These are phyloP conservation scores for Pseudotulostoma volvatum DNA, from an alignment of 495 filamentous ascomycete species.

Conservation along the genomic window DNA sequence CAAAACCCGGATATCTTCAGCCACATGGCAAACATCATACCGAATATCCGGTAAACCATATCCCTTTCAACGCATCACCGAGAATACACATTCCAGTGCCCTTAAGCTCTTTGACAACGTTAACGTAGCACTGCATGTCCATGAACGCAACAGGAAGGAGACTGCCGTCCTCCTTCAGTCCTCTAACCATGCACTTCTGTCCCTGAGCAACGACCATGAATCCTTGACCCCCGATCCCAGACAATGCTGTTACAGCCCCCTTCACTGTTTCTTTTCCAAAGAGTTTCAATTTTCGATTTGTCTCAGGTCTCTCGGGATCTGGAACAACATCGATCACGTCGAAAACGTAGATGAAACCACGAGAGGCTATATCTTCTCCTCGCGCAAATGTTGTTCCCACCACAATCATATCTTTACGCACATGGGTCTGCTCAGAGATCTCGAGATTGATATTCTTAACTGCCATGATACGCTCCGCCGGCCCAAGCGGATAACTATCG, in stretches of 20 bases:
- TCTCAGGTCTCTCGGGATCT: constrained; percentile 71
- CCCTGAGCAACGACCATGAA: constrained; percentile 85
- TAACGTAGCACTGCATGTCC: constrained; percentile 90
- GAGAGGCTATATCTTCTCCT: constrained; percentile 75
- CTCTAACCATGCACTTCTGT: constrained; percentile 92
- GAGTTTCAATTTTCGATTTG: constrained; percentile 66
- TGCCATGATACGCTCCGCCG: constrained; percentile 59
- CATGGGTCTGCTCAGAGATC: constrained; percentile 74
- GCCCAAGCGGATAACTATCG: constrained; percentile 37
- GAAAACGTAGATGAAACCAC: constrained; percentile 80
- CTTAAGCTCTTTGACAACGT: constrained; percentile 59
- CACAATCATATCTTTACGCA: constrained; percentile 61
- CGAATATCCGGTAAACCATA: constrained; percentile 89
- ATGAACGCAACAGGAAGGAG: constrained; percentile 92
- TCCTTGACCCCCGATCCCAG: constrained; percentile 78
- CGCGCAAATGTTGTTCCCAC: constrained; percentile 71
- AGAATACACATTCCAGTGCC: constrained; percentile 71
- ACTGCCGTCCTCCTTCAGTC: constrained; percentile 84
- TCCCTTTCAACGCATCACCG: constrained; percentile 77
- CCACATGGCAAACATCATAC: constrained; percentile 22
- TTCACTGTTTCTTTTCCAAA: constrained; percentile 80
- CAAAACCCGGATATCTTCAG: too few species aligned
- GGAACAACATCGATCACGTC: constrained; percentile 84
- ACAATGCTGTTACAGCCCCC: constrained; percentile 81
- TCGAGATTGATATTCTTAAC: constrained; percentile 75